phyloP scores from a whole-genome alignment of 495 filamentous ascomycete species.

The Xylaria sp. region DNA sequence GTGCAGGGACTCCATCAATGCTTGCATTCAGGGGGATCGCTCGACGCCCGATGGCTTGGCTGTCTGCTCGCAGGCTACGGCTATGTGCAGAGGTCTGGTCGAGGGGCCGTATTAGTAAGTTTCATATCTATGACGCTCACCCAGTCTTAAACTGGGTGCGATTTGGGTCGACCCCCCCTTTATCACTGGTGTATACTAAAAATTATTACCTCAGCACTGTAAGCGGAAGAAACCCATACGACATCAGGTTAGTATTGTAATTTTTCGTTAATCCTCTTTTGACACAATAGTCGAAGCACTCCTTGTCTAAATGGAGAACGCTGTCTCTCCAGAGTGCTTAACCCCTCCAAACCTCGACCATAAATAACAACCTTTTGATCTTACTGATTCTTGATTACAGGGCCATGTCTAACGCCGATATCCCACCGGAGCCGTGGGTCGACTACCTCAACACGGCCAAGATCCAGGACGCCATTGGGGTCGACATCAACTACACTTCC shows the following conservation, averaged over 20 bases:
- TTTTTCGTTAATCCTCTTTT: no score
- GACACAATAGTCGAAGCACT: not conserved
- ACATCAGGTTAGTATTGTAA: slow-evolving; percentile 52
- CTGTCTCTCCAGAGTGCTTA: not conserved
- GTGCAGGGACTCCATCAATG: slow-evolving; percentile 51
- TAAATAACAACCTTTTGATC: not conserved
- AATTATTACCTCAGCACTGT: slow-evolving; percentile 31
- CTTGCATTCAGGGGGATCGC: slow-evolving; percentile 47
- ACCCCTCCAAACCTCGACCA: not conserved
- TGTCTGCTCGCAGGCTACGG: slow-evolving; percentile 50
- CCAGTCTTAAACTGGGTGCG: not conserved
- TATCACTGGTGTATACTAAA: slow-evolving; percentile 1
- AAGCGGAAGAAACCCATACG: slow-evolving; percentile 56
- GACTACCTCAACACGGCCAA: slow-evolving; percentile 54
- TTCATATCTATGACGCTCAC: slow-evolving; percentile 6
- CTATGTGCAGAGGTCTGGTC: slow-evolving; percentile 53
- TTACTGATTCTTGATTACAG: not conserved
- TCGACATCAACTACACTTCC: slow-evolving; percentile 57
- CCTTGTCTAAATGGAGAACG: not conserved
- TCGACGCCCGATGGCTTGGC: slow-evolving; percentile 46
- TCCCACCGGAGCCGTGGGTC: slow-evolving; percentile 55
- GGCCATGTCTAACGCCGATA: slow-evolving; percentile 46
- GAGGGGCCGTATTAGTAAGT: slow-evolving; percentile 52
- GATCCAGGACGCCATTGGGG: slow-evolving; percentile 57
- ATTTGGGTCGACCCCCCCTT: not conserved